A percentile compares a stretch with the other conserved stretches of the same genome.
phyloP scores from a whole-genome alignment of 2,329 filamentous ascomycete genomes.

The Coniochaeta sp. region DNA sequence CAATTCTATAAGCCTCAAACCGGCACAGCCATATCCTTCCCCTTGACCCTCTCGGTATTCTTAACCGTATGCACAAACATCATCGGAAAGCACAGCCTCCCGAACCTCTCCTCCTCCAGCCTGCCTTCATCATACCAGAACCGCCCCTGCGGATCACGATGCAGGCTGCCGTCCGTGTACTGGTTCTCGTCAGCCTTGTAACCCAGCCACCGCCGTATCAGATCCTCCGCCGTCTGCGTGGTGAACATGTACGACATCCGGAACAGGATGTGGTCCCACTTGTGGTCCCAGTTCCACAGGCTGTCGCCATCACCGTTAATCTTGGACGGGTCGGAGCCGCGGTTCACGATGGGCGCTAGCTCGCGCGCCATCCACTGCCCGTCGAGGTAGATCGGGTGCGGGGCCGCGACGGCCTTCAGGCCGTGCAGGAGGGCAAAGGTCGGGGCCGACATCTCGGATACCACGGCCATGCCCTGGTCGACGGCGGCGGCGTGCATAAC shows the following conservation, averaged over 20 bases:
- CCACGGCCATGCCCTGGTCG: constrained; percentile 59
- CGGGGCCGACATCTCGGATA: constrained; percentile 72
- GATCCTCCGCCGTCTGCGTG: constrained; percentile 5
- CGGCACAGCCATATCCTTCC: constrained; percentile 4
- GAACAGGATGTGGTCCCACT: constrained; percentile 2
- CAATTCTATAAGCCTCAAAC: background rate
- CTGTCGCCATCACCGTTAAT: constrained; percentile 44
- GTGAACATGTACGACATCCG: constrained; percentile 5
- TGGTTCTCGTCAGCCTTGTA: background rate
- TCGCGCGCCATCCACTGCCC: constrained; percentile 55
- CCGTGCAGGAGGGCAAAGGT: constrained; percentile 68
- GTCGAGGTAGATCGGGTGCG: constrained; percentile 72
- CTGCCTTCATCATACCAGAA: constrained; percentile 27
- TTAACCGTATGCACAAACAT: constrained; percentile 53
- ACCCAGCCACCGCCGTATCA: background rate
- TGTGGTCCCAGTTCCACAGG: constrained; percentile 46
- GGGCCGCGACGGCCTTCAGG: constrained; percentile 67
- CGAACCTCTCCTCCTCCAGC: constrained; percentile 45
- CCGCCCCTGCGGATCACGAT: constrained; percentile 3
- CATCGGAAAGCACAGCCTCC: constrained; percentile 47
- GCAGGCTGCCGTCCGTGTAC: constrained; percentile 4
- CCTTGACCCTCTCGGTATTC: constrained; percentile 20
- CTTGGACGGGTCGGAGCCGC: constrained; percentile 37
- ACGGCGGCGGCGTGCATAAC: constrained; percentile 71
- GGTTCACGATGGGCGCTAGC: constrained; percentile 48